A percentile compares a stretch with the other conserved stretches of the same genome.
Conservation (phyloP, 2,329 filamentous ascomycete species). For the Sporothrix protearum region DNA sequence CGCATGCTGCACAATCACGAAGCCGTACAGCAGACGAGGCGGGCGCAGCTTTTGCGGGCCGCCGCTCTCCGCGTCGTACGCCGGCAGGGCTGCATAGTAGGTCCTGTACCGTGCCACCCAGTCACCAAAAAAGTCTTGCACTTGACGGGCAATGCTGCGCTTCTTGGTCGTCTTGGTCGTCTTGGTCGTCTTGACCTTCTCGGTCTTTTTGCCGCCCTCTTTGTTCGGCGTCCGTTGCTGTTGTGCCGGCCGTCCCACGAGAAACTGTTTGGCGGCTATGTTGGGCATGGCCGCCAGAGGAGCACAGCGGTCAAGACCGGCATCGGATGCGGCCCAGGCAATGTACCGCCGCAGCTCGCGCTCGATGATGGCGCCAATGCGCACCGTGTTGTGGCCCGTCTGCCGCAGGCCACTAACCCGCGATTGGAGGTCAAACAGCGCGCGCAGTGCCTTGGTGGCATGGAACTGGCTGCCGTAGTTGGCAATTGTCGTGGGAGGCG, state of each 20-base stretch:
- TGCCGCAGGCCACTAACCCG: slow-evolving; percentile 36
- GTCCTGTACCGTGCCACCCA: slow-evolving; percentile 27
- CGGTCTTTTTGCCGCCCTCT: neutral
- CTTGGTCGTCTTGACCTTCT: slow-evolving; percentile 3
- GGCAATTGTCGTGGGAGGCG: slow-evolving; percentile 31
- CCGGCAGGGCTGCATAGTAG: slow-evolving; percentile 26
- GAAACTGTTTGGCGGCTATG: slow-evolving; percentile 28
- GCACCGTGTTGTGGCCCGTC: slow-evolving; percentile 30
- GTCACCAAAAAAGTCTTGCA: slow-evolving; percentile 26
- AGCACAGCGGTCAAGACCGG: slow-evolving; percentile 30
- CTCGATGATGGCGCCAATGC: slow-evolving; percentile 33
- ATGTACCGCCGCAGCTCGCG: slow-evolving; percentile 35
- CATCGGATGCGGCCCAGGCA: slow-evolving; percentile 36
- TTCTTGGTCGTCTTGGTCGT: slow-evolving; percentile 16
- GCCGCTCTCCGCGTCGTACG: neutral
- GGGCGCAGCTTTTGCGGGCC: slow-evolving; percentile 18
- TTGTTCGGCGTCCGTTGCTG: neutral
- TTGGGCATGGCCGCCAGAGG: slow-evolving; percentile 40
- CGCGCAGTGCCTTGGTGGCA: slow-evolving; percentile 36
- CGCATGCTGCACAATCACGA: slow-evolving; percentile 53
- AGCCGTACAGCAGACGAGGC: slow-evolving; percentile 37
- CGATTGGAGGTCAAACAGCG: slow-evolving; percentile 36
- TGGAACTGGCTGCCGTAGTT: slow-evolving; percentile 33
- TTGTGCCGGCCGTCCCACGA: neutral
- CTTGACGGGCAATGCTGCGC: slow-evolving; percentile 23